Conservation (phyloP, 1,284 basidiomycete genomes). For the Ustanciosporium gigantosporum region DNA sequence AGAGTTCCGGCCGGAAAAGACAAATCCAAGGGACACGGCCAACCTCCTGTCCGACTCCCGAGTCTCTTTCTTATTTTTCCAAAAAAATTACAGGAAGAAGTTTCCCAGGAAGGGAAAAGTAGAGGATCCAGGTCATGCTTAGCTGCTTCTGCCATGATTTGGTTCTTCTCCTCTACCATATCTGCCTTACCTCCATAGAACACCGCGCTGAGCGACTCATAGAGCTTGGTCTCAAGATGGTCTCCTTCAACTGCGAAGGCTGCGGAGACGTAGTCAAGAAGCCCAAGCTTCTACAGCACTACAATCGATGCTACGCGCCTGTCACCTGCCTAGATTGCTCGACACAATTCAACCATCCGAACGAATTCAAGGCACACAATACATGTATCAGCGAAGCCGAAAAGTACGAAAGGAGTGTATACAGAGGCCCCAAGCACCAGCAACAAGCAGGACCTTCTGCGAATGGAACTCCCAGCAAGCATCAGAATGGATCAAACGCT, state of each 20-base stretch:
- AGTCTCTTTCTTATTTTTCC: too few species aligned
- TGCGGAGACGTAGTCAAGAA: slow-evolving; percentile 60
- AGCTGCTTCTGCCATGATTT: too few species aligned
- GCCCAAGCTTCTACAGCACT: slow-evolving; percentile 58
- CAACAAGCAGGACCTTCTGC: neutral
- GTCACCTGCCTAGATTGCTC: slow-evolving; percentile 60
- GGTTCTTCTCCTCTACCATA: too few species aligned
- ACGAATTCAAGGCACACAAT: slow-evolving; percentile 57
- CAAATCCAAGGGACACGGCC: too few species aligned
- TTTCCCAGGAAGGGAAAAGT: too few species aligned
- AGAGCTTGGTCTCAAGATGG: slow-evolving; percentile 32
- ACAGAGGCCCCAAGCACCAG: slow-evolving; percentile 30
- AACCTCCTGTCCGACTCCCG: too few species aligned
- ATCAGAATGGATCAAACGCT: neutral
- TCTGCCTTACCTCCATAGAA: too few species aligned
- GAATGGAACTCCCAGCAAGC: slow-evolving; percentile 8
- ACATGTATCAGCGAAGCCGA: slow-evolving; percentile 60
- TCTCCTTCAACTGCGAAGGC: slow-evolving; percentile 58
- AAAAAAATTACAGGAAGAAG: too few species aligned
- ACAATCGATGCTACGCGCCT: slow-evolving; percentile 51
- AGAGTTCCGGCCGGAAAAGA: too few species aligned
- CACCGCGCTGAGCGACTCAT: too few species aligned
- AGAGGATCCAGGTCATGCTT: too few species aligned
- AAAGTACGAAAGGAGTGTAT: slow-evolving; percentile 56
- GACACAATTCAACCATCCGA: slow-evolving; percentile 49